These are phyloP conservation scores for Penicillium sclerotigenum DNA, from an alignment of 2,329 filamentous ascomycete genomes.

Conservation along the genomic window DNA sequence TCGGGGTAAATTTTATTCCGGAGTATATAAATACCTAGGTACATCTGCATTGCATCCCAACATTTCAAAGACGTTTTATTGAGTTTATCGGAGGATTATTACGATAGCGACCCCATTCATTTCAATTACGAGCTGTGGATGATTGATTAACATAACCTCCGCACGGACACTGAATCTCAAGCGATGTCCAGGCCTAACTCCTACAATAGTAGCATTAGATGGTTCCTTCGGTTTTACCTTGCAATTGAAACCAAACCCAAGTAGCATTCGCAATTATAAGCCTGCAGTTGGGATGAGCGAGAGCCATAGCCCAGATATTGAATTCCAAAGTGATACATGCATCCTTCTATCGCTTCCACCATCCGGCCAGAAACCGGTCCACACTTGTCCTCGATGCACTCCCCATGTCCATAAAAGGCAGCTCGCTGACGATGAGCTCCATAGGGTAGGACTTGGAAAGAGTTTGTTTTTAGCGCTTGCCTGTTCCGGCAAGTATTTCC, in stretches of 20 bases:
- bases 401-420: too few relatives aligned
- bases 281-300: neutral
- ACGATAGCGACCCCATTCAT: neutral
- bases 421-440: too few relatives aligned
- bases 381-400: neutral
- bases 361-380: neutral
- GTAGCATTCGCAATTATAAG: neutral
- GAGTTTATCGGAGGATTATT: neutral
- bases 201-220: neutral
- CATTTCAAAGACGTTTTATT: neutral
- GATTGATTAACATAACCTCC: neutral
- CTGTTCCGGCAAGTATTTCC: too few relatives aligned
- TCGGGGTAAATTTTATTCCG: neutral
- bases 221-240: neutral
- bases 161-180: neutral
- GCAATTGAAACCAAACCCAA: neutral
- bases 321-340: neutral
- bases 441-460: too few relatives aligned
- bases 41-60: neutral
- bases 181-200: neutral
- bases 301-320: neutral
- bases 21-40: neutral
- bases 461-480: too few relatives aligned
- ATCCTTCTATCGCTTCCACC: neutral
- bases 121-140: neutral